Percentiles rank a stretch among this genome's conserved stretches.
Evolutionary conservation across 305 asterid genomes (phyloP).

Genomic region (Rubia balearica): DNA sequence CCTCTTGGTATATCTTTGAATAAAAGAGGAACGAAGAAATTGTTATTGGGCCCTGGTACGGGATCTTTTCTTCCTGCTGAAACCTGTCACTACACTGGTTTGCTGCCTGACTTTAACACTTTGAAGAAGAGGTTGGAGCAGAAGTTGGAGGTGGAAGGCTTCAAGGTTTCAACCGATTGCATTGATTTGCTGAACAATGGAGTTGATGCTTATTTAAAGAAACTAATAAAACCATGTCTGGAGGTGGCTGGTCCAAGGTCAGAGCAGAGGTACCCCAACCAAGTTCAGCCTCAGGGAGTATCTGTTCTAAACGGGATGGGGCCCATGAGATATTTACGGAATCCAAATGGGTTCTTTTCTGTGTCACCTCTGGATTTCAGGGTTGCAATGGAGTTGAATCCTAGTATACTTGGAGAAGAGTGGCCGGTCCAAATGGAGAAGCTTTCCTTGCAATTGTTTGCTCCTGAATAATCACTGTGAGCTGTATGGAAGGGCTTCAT

Average conservation of each 20-base stretch:
- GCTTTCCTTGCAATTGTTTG: slow-evolving; percentile 21
- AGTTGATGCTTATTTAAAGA: slow-evolving; percentile 43
- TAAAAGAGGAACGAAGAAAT: slow-evolving; percentile 28
- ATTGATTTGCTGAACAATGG: slow-evolving; percentile 46
- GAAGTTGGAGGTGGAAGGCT: slow-evolving; percentile 34
- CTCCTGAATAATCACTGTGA: slow-evolving; percentile 26
- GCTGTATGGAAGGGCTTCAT: slow-evolving; percentile 17
- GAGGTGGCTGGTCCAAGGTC: slow-evolving; percentile 37
- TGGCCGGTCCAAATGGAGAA: slow-evolving; percentile 51
- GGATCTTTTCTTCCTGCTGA: slow-evolving; percentile 18
- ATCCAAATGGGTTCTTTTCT: slow-evolving; percentile 20
- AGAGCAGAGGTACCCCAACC: slow-evolving; percentile 20
- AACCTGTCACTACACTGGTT: slow-evolving; percentile 36
- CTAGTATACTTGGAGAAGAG: slow-evolving; percentile 44
- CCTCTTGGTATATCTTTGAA: slow-evolving; percentile 46
- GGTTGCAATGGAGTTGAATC: slow-evolving; percentile 46
- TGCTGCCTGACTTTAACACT: slow-evolving; percentile 37
- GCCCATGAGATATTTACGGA: slow-evolving; percentile 24
- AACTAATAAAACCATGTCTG: slow-evolving; percentile 42
- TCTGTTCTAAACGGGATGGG: slow-evolving; percentile 28
- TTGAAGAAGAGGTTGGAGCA: slow-evolving; percentile 45
- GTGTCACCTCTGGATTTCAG: slow-evolving; percentile 43
- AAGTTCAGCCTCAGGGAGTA: slow-evolving; percentile 23
- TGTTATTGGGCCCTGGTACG: slow-evolving; percentile 20
- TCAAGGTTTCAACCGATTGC: slow-evolving; percentile 35